Base-by-base conservation (phyloP, 306 rosid species). In the Quercus parvula region DNA sequence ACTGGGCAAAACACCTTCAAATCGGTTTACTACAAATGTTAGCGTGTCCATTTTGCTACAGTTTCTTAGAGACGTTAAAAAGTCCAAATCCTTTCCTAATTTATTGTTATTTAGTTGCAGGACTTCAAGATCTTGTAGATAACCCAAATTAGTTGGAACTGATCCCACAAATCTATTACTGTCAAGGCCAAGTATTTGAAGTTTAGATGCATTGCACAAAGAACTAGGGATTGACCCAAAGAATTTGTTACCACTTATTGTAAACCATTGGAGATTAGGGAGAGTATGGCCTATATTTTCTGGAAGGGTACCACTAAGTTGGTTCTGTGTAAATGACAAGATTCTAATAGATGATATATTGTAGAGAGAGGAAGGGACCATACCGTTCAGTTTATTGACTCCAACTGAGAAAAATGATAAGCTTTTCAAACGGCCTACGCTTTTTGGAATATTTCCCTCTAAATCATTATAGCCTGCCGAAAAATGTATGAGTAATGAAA, bases 1-100 rank as follows among this genome's bases (percentile, higher is more conserved):
- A 6, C 51, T 62, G 4, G 87, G 87, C n/a, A 88, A 74, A 24
- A 19, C 63, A 30, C 86, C 89, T 69, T 85, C 86, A 62, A 88
- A 88, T 5, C 57, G 81, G 73, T 88, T 88, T 1, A 0, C 0
- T 1, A 33, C 2, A 1, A 88, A 17, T 30, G 1, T 6, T 2
- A 88, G 3, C 0, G 0, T 0, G 6, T 51, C 0, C 69, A 85
- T 5, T 17, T 22, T 24, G 67, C 84, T 85, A 68, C 81, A 73
- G 3, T 88, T 81, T 51, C 46, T 31, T 66, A 88, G 41, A 22
- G 79, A 14, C 1, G 63, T 20, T 11, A 85, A 46, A 67, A 85
- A 87, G 0, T 63, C 70, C 68, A 81, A 77, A 62, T 81, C 84
- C 22, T 5, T 54, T 31, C 88, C 89, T n/a, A 88, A 59, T 30